Base-by-base conservation (phyloP, 495 filamentous ascomycete species). In the Darksidea phi region DNA sequence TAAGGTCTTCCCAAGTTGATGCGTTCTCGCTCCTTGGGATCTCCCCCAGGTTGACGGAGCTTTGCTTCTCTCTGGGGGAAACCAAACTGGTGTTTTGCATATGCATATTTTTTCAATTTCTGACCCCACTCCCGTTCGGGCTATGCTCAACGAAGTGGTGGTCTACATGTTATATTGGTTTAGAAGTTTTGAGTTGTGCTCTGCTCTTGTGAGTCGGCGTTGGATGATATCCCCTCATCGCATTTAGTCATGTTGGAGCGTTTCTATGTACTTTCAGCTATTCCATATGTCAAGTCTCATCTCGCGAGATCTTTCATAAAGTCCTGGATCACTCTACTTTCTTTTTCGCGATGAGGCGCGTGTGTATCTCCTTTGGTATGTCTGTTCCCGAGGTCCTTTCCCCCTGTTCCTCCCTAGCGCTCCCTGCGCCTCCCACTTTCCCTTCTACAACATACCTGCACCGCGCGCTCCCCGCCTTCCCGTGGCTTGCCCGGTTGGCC, bases 401-500 rank as follows among this genome's bases (percentile, higher is more conserved):
- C 69, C 52, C 71, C 72, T 59, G 68, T 56, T 63, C 59, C 68
- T 59, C 69, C 68, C 63, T 48, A 50, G 38, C 43, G 17, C 28
- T 43, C n/a, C 51, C 12, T 45, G 18, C 23, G 21, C 34, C 45
- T 45, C 42, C 26, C 46, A 25, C 60, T 57, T 52, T 59, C 41
- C 67, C 56, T 63, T 57, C 36, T 21, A 10, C 28, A 32, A 32
- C 60, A 23, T 50, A 47, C 61, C 57, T 6, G 48, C 24, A 17
- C 36, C 6, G 25, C 13, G 50, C 63, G 45, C 42, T 59, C 60
- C 62, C 61, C 37, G 36, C 51, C 66, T 52, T 41, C 59, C 61
- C 50, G 57, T 58, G 70, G 70, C 71, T 74, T 71, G 68, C 70
- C 71, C 67, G 68, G 57, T 68, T 57, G 63, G 62, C 57, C 62